Evolutionary conservation across 495 filamentous ascomycete genomes (phyloP), one percentile per base, ranked within the genome.

Genomic region (Oidiodendron maius): DNA sequence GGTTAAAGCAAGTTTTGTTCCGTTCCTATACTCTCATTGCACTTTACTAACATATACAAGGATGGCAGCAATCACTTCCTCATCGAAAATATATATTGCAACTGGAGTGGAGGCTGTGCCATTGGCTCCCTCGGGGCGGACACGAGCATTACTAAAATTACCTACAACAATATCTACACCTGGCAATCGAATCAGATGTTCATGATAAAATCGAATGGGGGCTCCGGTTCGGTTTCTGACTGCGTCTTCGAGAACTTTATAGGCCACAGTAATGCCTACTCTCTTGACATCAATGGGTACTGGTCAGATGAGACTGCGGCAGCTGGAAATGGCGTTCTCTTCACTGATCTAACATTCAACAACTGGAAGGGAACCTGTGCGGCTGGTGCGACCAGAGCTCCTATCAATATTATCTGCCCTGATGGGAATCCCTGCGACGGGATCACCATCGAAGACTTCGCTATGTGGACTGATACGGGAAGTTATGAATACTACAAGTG

Each of bases 161-260:
- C 57, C 15, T 74, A 73, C 58, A 64, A 70, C 22, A 70, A 74
- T 55, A 55, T 76, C 49, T 74, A 77, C 58, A 70, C 71, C 39
- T 71, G 69, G 62, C 60, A 65, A 24, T 70, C 68, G 15, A 81
- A 77, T 60, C 72, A 80, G 56, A 80, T 81, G 77, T 68, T 75
- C 57, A 71, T 70, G 42, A 72, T 75, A 80, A 66, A 82, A 61
- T 70, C 66, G 50, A 72, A 61, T 46, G 79, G 78, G 10, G 60
- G 60, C 34, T 38, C 25, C 34, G 60, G 60, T 3, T 65, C 64
- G 17, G 72, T 78, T 9, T 63, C 63, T 9, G 67, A 75, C 44
- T 59, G 69, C 6, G 41, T 71, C 3, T 67, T 80, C 16, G 67
- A 76, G 50, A 78, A 81, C 60, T 81, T 80, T 60, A 72, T 74